phyloP scores from a whole-genome alignment of 345 rosid species.

The Mercurialis annua region DNA sequence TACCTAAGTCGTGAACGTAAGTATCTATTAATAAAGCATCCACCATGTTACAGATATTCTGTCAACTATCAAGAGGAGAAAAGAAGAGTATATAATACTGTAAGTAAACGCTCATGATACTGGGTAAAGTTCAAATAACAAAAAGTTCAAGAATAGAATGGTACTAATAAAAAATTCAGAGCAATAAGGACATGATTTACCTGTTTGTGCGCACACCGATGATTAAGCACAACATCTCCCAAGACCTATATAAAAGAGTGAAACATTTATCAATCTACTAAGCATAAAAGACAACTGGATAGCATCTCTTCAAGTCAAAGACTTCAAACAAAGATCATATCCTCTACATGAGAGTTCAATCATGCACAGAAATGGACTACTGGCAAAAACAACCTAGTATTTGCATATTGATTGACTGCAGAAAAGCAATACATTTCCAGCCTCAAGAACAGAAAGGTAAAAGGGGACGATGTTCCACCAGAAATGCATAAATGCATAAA shows the following conservation, averaged over 20 bases:
- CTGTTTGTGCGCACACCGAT: slow-evolving; percentile 56
- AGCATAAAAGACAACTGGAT: not conserved
- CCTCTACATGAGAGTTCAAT: not conserved
- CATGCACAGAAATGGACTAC: not conserved
- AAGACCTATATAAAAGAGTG: slow-evolving; percentile 31
- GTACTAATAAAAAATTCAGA: not conserved
- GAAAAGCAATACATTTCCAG: too few species aligned
- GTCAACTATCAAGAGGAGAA: too few species aligned
- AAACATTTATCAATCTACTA: slow-evolving; percentile 13
- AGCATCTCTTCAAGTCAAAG: not conserved
- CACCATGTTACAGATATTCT: not conserved
- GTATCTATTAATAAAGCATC: not conserved
- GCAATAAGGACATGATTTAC: slow-evolving; percentile 13
- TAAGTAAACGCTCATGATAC: not conserved
- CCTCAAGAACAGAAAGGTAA: too few species aligned
- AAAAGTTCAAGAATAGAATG: not conserved
- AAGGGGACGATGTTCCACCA: too few species aligned
- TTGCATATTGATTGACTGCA: too few species aligned
- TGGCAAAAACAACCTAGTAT: not conserved
- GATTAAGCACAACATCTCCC: slow-evolving; percentile 54
- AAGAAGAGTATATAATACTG: too few species aligned
- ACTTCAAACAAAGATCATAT: not conserved
- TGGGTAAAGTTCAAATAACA: not conserved
- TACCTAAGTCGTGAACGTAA: not conserved
- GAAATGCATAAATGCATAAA: too few species aligned